Evolutionary conservation across 305 asterid species (phyloP), one percentile per base, ranked within the genome.

Genomic region (Stenogyne calaminthoides): DNA sequence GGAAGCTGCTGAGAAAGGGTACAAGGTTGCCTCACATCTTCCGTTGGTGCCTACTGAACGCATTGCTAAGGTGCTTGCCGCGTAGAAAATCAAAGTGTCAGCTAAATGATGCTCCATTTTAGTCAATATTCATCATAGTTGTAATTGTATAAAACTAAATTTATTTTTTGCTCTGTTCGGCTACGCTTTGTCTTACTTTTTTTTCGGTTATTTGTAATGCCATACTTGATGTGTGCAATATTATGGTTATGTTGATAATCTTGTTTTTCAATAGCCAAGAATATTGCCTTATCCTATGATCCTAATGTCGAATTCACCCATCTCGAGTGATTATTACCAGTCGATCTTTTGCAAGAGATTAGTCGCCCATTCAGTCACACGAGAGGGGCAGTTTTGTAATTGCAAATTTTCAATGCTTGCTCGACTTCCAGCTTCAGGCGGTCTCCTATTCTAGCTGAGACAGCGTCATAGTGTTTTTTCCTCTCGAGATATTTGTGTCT

Each of bases 41-140:
- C 99, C 99, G 1, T 78, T 90, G 86, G 92, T 88, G 4, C 97
- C 99, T 3, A 87, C 91, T 2, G 90, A 81, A 32, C 92, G 73
- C 89, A 94, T 94, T 40, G 88, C 95, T 9, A 87, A 85, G 81
- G 87, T 87, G 39, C 83, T 91, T 63, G 80, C 85, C 85, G 44
- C 84, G 88, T 63, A 57, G 81, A 10, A 15, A 8, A 18, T 15
- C 3, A 51, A 15, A 7, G 10, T 12, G 6, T 10, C 16, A 44
- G 15, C 52, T 44, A 7, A 5, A 44, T 55, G 60, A 55, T 55
- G 34, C 5, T 20, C 60, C 34, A 12, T 9, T 54, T 5, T 55
- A 18, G 60, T 55, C n/a, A 10, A 9, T 7, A 3, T n/a, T 8
- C 22, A n/a, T 51, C 10, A n/a, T 16, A 16, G 16, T 15, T 15